Evolutionary conservation across 148 eudicot genomes (phyloP).

Genomic region (Cornus florida): DNA sequence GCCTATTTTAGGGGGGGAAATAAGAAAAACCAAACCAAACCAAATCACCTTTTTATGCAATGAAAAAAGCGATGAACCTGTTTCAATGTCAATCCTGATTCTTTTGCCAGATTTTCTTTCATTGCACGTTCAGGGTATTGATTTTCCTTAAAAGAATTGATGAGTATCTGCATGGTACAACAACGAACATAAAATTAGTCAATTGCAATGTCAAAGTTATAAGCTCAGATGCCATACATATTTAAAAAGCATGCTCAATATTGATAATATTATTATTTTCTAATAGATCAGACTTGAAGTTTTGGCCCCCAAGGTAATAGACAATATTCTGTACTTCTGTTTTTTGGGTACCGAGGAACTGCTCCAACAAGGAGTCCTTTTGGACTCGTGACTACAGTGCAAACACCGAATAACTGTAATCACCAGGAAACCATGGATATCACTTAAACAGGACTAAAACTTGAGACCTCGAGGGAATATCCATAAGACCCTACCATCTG

Average conservation of each 20-base stretch:
- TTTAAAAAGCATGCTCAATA: background rate
- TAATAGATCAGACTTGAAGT: slow-evolving; percentile 1
- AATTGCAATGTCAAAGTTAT: background rate
- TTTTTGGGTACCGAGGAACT: too few species aligned
- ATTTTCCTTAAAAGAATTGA: slow-evolving; percentile 72
- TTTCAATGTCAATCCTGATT: slow-evolving; percentile 51
- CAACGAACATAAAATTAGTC: background rate
- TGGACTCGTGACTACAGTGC: too few species aligned
- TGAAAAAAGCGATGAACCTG: slow-evolving; percentile 34
- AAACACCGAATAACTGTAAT: too few species aligned
- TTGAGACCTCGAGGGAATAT: too few species aligned
- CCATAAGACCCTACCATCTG: too few species aligned
- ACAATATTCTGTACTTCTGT: too few species aligned
- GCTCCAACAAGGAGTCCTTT: too few species aligned
- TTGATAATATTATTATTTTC: background rate
- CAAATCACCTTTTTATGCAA: background rate
- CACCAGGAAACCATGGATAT: too few species aligned
- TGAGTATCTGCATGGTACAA: slow-evolving; percentile 57
- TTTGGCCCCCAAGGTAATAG: background rate
- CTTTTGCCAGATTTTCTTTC: slow-evolving; percentile 70
- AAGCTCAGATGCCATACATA: background rate
- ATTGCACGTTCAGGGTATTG: slow-evolving; percentile 63
- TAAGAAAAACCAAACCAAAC: background rate
- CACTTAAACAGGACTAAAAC: too few species aligned
- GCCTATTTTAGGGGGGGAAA: background rate